phyloP scores from a whole-genome alignment of 75 land plant species.

The Cryptomeria japonica region DNA sequence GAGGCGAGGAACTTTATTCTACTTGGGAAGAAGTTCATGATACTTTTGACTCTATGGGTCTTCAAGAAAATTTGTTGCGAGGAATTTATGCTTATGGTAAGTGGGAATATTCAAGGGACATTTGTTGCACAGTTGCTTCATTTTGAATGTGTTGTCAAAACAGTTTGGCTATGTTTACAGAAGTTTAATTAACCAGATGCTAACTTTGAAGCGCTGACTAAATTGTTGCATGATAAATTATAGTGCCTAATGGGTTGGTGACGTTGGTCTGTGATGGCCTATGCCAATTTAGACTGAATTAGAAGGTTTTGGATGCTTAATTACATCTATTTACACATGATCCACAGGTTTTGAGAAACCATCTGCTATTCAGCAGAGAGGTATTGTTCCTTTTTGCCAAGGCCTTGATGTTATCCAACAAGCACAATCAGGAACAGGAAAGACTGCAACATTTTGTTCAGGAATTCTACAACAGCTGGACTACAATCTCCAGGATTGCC shows the following conservation, averaged over 20 bases:
- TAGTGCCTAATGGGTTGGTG: neutral
- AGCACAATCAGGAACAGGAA: slow-evolving; percentile 80
- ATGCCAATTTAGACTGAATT: neutral
- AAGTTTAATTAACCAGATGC: neutral
- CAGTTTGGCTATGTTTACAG: neutral
- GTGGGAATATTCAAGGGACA: neutral
- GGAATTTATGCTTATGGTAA: slow-evolving; percentile 83
- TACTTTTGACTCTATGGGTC: slow-evolving; percentile 64
- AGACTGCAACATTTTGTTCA: slow-evolving; percentile 78
- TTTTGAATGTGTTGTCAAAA: neutral
- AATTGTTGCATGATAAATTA: neutral
- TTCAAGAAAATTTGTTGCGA: slow-evolving; percentile 68
- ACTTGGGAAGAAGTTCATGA: slow-evolving; percentile 69
- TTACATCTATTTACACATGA: neutral
- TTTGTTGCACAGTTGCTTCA: neutral
- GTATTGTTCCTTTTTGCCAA: slow-evolving; percentile 72
- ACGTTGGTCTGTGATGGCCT: no score
- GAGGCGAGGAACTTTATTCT: slow-evolving; percentile 67
- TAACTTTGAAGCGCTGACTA: neutral
- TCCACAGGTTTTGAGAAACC: slow-evolving; percentile 74
- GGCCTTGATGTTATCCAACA: slow-evolving; percentile 69
- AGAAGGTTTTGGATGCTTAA: neutral
- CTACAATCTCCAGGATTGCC: slow-evolving; percentile 56
- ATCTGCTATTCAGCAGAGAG: slow-evolving; percentile 75
- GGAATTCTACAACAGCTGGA: slow-evolving; percentile 73